phyloP scores from a whole-genome alignment of 1,284 basidiomycete genomes.

The Afroboletus lepidellus region DNA sequence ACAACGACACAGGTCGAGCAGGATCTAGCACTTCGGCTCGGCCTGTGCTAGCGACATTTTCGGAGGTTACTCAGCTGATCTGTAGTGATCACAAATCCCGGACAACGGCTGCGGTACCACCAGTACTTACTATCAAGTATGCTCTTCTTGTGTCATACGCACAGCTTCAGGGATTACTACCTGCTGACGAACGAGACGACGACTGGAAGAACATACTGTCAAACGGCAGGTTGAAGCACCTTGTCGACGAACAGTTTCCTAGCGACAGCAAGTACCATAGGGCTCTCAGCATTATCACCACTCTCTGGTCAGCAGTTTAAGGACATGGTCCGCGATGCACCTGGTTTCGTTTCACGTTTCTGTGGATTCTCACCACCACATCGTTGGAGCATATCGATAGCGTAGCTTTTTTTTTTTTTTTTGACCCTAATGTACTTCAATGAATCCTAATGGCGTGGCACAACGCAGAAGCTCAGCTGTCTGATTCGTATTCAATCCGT shows the following conservation, averaged over 20 bases:
- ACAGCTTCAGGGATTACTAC: conserved; percentile 39
- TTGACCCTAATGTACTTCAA: no score
- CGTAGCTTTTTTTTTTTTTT: no score
- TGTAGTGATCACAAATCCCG: conserved; percentile 27
- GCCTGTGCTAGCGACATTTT: conserved; percentile 13
- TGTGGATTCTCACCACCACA: not conserved
- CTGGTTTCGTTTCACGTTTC: not conserved
- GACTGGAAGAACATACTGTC: conserved; percentile 41
- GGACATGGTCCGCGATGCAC: not conserved
- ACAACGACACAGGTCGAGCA: conserved; percentile 11
- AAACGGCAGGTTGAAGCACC: conserved; percentile 18
- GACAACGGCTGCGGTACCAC: conserved; percentile 24
- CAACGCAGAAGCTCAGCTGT: conserved; percentile 9
- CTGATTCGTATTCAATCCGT: conserved; percentile 34
- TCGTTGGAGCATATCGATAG: not conserved
- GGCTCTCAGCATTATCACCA: conserved; percentile 18
- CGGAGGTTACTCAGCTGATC: conserved; percentile 22
- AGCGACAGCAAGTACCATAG: conserved; percentile 21
- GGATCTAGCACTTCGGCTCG: conserved; percentile 18
- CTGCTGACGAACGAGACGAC: conserved; percentile 36
- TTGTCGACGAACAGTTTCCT: conserved; percentile 22
- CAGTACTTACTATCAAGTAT: conserved; percentile 39
- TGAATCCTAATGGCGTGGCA: not conserved
- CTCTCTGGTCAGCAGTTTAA: conserved; percentile 17
- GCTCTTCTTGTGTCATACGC: conserved; percentile 49